Evolutionary conservation across 179 eudicot species (phyloP), one percentile per base, ranked within the genome.

Genomic region (Camellia oleifera): DNA sequence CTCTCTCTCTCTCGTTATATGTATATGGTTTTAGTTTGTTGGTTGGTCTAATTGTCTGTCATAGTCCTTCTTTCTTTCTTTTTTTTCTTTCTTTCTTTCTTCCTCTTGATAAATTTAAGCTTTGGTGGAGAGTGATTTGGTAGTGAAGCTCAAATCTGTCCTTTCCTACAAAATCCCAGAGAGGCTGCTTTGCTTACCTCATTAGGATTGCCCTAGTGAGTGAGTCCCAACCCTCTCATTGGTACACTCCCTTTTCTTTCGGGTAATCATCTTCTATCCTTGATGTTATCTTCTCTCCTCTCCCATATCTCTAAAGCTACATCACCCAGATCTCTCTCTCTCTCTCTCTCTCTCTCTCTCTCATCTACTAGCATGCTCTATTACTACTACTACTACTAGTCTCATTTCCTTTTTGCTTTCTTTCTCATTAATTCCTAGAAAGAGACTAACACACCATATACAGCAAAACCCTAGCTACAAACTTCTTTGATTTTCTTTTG

Each of bases 221-320:
- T 32, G 40, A 32, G 40, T 32, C 40, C 40, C 40, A 32, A 32
- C 40, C 40, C 40, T 32, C 40, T 32, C 40, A 32, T 32, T 76
- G 53, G 77, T 48, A 17, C 74, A 58, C 60, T 11, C 79, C 84
- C 84, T 81, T 83, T 86, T 86, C 86, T 86, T 81, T 77, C 77
- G 88, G 82, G 86, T 84, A 82, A 86, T 83, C 79, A 85, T 84
- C 81, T 68, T 78, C 65, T 74, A 73, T 56, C 15, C 23, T 79
- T 53, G 53, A 40, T 78, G 61, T 76, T 81, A 61, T 78, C 69
- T 52, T 81, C 64, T 42, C 60, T 62, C 23, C 42, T 74, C 77
- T 62, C 73, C 77, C 85, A 75, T 81, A 86, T 86, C 85, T 86
- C 80, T 45, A 44, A 68, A 82, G 83, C 77, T 78, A 74, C 80